Evolutionary conservation across 139 green algal genomes (phyloP).

Genomic region (Volvox africanus): DNA sequence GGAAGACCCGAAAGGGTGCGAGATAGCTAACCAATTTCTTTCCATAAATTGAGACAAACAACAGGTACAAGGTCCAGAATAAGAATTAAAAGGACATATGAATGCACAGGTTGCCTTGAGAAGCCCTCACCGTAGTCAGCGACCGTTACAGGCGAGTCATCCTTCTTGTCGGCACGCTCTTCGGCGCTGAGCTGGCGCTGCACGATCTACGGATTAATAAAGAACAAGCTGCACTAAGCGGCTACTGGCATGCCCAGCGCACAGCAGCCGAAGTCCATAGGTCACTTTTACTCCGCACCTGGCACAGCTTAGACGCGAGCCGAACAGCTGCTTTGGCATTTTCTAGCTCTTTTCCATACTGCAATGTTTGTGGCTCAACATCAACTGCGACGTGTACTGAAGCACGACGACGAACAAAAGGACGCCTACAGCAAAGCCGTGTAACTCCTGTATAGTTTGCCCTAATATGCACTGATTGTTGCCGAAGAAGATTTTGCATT

Average conservation of each 20-base stretch:
- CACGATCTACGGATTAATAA: constrained; percentile 67
- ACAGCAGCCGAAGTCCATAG: background rate
- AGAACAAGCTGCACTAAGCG: background rate
- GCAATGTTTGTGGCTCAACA: background rate
- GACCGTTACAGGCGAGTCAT: constrained; percentile 94
- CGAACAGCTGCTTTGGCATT: constrained; percentile 74
- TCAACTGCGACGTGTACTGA: background rate
- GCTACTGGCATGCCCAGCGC: background rate
- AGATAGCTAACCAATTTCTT: no score
- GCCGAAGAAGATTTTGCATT: background rate
- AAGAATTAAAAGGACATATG: no score
- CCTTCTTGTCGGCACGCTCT: constrained; percentile 86
- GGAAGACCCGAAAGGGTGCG: no score
- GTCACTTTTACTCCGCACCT: constrained; percentile 41
- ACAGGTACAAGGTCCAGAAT: no score
- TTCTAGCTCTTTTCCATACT: constrained; percentile 64
- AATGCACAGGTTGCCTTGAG: no score
- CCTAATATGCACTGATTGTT: background rate
- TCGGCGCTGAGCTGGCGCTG: constrained; percentile 73
- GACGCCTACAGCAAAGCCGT: background rate
- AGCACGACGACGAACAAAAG: background rate
- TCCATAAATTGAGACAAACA: no score
- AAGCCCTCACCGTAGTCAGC: constrained; percentile 88
- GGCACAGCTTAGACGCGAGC: constrained; percentile 76
- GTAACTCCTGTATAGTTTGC: background rate